Evolutionary conservation across 345 rosid genomes (phyloP).

Genomic region (Garcia nutans): DNA sequence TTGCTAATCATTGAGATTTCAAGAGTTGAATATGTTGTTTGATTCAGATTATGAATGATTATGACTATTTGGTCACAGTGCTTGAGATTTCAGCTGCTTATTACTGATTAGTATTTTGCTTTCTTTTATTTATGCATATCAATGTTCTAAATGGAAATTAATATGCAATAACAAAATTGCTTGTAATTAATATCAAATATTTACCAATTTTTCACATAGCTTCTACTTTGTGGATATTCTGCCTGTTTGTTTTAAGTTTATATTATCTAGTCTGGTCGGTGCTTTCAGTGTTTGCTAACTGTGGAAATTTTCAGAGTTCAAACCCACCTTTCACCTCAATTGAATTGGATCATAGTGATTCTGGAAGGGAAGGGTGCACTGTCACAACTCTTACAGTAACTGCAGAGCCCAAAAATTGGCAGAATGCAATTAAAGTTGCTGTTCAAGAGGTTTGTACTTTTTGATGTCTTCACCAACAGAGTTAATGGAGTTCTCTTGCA

Average conservation of each 20-base stretch:
- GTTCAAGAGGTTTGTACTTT: slow-evolving; percentile 83
- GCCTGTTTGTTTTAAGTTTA: not conserved
- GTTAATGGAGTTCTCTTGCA: not conserved
- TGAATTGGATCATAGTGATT: slow-evolving; percentile 99
- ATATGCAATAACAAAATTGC: not conserved
- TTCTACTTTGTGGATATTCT: not conserved
- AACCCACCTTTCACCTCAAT: slow-evolving; percentile 98
- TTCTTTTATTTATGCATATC: not conserved
- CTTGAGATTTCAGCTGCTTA: not conserved
- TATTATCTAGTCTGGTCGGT: slow-evolving; percentile 8
- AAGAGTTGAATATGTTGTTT: not conserved
- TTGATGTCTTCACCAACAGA: slow-evolving; percentile 13
- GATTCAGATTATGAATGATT: not conserved
- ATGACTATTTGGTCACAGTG: not conserved
- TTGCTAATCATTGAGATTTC: not conserved
- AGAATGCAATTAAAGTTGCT: slow-evolving; percentile 87
- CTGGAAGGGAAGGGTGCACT: slow-evolving; percentile 99
- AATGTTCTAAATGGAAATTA: not conserved
- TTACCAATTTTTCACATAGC: not conserved
- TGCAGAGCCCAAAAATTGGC: slow-evolving; percentile 99
- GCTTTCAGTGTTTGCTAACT: slow-evolving; percentile 28
- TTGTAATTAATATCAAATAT: not conserved
- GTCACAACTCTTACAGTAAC: slow-evolving; percentile 98
- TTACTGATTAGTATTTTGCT: not conserved
- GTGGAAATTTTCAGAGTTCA: slow-evolving; percentile 72